phyloP scores from a whole-genome alignment of 139 green algal species.

The Desmodesmus armatus region DNA sequence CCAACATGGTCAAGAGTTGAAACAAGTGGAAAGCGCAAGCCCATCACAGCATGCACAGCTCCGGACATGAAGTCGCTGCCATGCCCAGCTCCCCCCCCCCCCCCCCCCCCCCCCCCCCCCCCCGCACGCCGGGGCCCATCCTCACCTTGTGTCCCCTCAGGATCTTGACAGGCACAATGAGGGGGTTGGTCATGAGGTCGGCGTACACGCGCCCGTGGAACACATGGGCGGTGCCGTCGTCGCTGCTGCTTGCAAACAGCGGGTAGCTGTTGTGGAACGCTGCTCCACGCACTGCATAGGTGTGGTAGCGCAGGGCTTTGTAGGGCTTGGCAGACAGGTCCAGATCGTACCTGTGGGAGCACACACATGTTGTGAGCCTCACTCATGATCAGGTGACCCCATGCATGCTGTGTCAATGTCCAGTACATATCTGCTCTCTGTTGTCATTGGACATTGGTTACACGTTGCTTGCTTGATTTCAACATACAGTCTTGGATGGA shows the following conservation, averaged over 20 bases:
- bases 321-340: slow-evolving; percentile 97
- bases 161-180: slow-evolving; percentile 95
- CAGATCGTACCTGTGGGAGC: slow-evolving; percentile 87
- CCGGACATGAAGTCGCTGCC: slow-evolving; percentile 62
- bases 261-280: slow-evolving; percentile 94
- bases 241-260: slow-evolving; percentile 83
- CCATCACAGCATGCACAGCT: slow-evolving; percentile 84
- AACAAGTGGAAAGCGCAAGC: too few relatives aligned
- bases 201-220: slow-evolving; percentile 95
- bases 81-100: too few relatives aligned
- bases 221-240: slow-evolving; percentile 90
- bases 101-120: too few relatives aligned
- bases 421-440: too few relatives aligned
- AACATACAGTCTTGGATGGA: too few relatives aligned
- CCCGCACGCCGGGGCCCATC: too few relatives aligned
- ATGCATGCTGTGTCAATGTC: too few relatives aligned
- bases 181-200: slow-evolving; percentile 95
- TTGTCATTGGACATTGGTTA: too few relatives aligned
- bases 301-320: slow-evolving; percentile 88
- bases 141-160: slow-evolving; percentile 61
- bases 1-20: slow-evolving; percentile 91
- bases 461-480: too few relatives aligned
- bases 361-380: background rate
- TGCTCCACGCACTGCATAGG: slow-evolving; percentile 70
- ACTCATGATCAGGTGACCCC: too few relatives aligned